phyloP scores from a whole-genome alignment of 1,284 basidiomycete species.

The Marasmius fiardii region DNA sequence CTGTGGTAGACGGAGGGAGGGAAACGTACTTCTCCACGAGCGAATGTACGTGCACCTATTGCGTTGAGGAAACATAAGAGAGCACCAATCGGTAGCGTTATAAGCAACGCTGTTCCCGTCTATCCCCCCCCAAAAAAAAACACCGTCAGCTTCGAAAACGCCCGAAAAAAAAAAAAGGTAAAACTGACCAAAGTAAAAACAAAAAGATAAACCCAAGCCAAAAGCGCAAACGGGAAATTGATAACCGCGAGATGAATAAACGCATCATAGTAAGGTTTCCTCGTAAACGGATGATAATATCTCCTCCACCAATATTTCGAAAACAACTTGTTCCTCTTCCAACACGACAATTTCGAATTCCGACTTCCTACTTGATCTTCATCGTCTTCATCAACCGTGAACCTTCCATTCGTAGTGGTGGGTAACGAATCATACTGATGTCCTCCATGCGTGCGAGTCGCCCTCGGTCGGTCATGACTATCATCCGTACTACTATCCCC shows the following conservation, averaged over 20 bases:
- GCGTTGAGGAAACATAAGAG: conserved; percentile 74
- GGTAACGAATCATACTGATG: not conserved
- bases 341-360: not conserved
- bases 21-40: conserved; percentile 61
- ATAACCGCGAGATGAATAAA: conserved; percentile 64
- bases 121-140: conserved; percentile 30
- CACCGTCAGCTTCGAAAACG: conserved; percentile 4
- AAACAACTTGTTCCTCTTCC: conserved; percentile 21
- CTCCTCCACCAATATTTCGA: conserved; percentile 36
- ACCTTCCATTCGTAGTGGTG: conserved; percentile 10
- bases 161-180: conserved; percentile 4
- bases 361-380: conserved; percentile 14
- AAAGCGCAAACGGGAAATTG: conserved; percentile 73
- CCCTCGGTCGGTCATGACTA: not conserved
- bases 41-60: conserved; percentile 64
- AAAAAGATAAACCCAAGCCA: conserved; percentile 72
- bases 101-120: conserved; percentile 72
- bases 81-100: conserved; percentile 73
- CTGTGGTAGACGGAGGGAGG: conserved; percentile 1
- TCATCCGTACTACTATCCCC: conserved; percentile 11
- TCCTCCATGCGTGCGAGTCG: not conserved
- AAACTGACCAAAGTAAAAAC: conserved; percentile 69
- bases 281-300: conserved; percentile 62
- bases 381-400: not conserved
- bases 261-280: conserved; percentile 54